phyloP scores from a whole-genome alignment of 352 stramenopile genomes.

The Phytopythium chamaehyphon region DNA sequence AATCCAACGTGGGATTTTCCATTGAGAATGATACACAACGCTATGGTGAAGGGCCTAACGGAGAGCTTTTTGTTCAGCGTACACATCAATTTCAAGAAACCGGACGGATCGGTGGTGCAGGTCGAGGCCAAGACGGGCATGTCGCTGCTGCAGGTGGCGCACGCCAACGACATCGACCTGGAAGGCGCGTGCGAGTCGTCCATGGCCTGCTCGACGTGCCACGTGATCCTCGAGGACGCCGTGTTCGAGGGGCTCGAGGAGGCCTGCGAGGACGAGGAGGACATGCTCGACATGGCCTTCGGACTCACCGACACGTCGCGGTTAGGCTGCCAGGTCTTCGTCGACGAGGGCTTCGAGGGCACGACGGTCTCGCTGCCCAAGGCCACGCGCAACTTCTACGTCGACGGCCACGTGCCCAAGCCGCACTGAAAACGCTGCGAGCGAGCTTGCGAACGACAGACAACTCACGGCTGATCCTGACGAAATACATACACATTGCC shows the following conservation, averaged over 20 bases:
- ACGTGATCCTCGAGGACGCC: constrained; percentile 94
- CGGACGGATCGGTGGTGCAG: constrained; percentile 51
- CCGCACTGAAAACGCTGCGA: constrained; percentile 90
- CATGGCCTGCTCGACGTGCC: constrained; percentile 98
- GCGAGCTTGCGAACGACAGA: not conserved
- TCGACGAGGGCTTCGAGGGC: constrained; percentile 90
- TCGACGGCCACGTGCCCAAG: constrained; percentile 97
- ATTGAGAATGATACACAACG: no score
- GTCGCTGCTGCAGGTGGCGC: constrained; percentile 90
- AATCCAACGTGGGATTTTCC: constrained; percentile 74
- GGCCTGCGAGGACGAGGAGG: constrained; percentile 96
- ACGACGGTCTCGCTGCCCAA: constrained; percentile 91
- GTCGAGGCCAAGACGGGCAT: constrained; percentile 76
- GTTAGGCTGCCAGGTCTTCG: constrained; percentile 89
- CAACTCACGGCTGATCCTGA: no score
- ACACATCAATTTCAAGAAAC: constrained; percentile 69
- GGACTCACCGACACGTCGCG: constrained; percentile 95
- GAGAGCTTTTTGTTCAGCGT: constrained; percentile 30
- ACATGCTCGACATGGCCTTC: constrained; percentile 99
- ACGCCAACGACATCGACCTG: constrained; percentile 93
- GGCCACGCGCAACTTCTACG: constrained; percentile 99
- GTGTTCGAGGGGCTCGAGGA: constrained; percentile 92
- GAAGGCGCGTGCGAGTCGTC: constrained; percentile 94
- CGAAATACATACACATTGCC: no score
- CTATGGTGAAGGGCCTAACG: no score